These are phyloP conservation scores for Dendrobium nobile DNA, from an alignment of 106 monocot species.

Conservation along the genomic window DNA sequence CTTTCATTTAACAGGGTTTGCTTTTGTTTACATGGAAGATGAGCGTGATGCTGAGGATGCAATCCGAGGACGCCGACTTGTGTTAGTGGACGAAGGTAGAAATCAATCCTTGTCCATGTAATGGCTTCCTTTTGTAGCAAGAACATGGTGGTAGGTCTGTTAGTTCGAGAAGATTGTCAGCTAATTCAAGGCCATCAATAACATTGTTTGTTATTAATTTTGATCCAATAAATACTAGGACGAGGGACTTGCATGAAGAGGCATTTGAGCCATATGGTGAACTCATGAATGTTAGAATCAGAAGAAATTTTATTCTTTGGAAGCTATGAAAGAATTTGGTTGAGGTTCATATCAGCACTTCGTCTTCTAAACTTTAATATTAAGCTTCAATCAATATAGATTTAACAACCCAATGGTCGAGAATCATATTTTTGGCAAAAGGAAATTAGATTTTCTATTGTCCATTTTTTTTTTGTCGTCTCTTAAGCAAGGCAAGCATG, in stretches of 20 bases:
- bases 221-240: slow-evolving; percentile 79
- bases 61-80: slow-evolving; percentile 74
- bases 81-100: slow-evolving; percentile 93
- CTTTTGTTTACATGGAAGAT: slow-evolving; percentile 98
- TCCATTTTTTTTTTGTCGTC: not conserved
- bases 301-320: slow-evolving; percentile 90
- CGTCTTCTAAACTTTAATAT: not conserved
- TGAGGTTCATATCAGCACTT: slow-evolving; percentile 40
- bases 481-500: not conserved
- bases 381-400: not conserved
- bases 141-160: slow-evolving; percentile 60
- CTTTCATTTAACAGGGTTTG: slow-evolving; percentile 58
- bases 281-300: slow-evolving; percentile 81
- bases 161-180: slow-evolving; percentile 56
- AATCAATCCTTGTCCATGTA: not conserved
- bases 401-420: not conserved
- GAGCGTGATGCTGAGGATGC: slow-evolving; percentile 97
- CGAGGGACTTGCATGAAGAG: slow-evolving; percentile 79
- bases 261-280: slow-evolving; percentile 95
- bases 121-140: slow-evolving; percentile 26
- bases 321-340: slow-evolving; percentile 80
- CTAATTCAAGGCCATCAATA: slow-evolving; percentile 63
- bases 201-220: slow-evolving; percentile 98
- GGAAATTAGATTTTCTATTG: not conserved
- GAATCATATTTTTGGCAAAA: not conserved